These are phyloP conservation scores for Aurantiochytrium sp. DNA, from an alignment of 108 stramenopile species.

Conservation along the genomic window DNA sequence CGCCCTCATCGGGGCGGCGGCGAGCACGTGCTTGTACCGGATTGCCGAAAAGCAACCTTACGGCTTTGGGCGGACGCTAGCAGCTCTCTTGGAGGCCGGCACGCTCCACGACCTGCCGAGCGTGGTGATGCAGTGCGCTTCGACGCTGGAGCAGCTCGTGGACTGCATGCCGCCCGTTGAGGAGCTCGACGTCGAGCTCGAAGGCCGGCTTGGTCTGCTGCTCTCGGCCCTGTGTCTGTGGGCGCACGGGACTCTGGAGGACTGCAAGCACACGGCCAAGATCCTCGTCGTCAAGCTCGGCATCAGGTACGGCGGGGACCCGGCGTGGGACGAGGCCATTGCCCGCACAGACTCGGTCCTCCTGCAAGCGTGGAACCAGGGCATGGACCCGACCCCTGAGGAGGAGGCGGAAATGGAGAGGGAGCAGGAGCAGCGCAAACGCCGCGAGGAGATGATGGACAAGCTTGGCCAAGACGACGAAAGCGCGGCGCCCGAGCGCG, in stretches of 20 bases:
- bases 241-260: neutral
- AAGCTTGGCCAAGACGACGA: neutral
- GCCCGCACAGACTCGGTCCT: neutral
- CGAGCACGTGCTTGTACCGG: neutral
- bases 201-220: neutral
- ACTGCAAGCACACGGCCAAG: conserved; percentile 23
- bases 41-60: conserved; percentile 24
- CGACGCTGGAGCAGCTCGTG: neutral
- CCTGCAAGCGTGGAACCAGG: neutral
- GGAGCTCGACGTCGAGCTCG: neutral
- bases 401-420: neutral
- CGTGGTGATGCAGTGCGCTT: neutral
- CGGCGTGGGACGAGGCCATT: conserved; percentile 13
- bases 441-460: neutral
- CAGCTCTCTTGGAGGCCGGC: neutral
- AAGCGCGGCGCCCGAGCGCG: neutral
- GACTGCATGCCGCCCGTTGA: neutral
- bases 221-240: conserved; percentile 16
- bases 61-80: neutral
- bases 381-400: conserved; percentile 24
- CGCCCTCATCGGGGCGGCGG: neutral
- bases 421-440: neutral
- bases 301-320: neutral
- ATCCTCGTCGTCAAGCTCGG: conserved; percentile 4
- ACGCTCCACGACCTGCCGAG: neutral